Evolutionary conservation across 2,329 filamentous ascomycete species (phyloP), one percentile per base, ranked within the genome.

Genomic region (Aspergillus fischeri): DNA sequence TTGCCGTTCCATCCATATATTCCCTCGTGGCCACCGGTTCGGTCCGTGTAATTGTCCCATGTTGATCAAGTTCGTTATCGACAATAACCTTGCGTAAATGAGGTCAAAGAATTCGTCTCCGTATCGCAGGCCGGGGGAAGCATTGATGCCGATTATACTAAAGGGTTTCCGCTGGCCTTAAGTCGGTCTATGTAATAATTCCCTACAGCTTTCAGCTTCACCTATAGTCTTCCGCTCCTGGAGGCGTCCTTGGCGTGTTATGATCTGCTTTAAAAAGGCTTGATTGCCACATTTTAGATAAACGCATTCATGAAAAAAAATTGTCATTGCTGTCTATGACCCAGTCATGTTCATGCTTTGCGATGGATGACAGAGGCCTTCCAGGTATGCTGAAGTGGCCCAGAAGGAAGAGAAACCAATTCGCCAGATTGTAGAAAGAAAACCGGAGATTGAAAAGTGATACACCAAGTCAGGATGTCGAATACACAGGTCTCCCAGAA

Each of bases 251-350:
- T 17, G 17, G 14, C 6, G 32, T 17, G 32, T 38, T 38, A 38
- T 7, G 5, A 7, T 38, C 14, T 7, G 5, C 5, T n/a, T n/a
- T 14, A 38, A 38, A 38, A 38, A 17, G 14, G 32, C 14, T 38
- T 38, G 32, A 38, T 17, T n/a, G 17, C 38, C 14, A 42, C 11
- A 11, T 42, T 54, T 11, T 50, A 25, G 20, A 35, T 32, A 27
- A 5, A n/a, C 17, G 9, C 27, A 45, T 5, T 32, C 50, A 56
- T 57, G 51, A 55, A 56, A 49, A 49, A 57, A 49, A 57, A 49
- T 56, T 59, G 52, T 50, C 54, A 59, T 59, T 62, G 56, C 52
- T 60, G 55, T 65, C 61, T 65, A 65, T 65, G 60, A 60, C 53
- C 57, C 60, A 55, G 61, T 57, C 57, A 64, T 57, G 55, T 59